These are phyloP conservation scores for Pseudopediastrum boryanum DNA, from an alignment of 139 green algal genomes.

Conservation along the genomic window DNA sequence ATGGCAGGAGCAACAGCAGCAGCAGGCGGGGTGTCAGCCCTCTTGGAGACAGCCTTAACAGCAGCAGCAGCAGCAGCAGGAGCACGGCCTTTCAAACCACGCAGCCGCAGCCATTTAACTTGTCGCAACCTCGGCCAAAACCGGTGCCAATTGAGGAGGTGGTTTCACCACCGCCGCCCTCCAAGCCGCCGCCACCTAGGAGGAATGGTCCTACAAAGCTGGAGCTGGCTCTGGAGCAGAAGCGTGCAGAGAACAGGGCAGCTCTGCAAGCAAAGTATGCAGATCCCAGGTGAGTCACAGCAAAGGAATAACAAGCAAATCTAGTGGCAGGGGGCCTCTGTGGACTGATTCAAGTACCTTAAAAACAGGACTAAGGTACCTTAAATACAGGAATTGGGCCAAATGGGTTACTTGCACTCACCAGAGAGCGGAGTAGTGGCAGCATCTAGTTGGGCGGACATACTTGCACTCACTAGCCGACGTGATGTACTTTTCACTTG, in stretches of 20 bases:
- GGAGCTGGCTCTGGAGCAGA: slow-evolving; percentile 62
- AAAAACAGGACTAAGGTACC: no score
- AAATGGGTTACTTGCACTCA: no score
- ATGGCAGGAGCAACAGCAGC: no score
- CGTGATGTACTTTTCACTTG: no score
- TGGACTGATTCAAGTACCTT: no score
- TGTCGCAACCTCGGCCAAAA: slow-evolving; percentile 64
- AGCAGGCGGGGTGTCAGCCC: background rate
- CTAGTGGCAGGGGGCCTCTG: no score
- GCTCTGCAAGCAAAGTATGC: slow-evolving; percentile 24
- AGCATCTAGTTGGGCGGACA: no score
- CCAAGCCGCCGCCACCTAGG: background rate
- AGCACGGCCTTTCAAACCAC: slow-evolving; percentile 37
- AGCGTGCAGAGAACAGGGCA: slow-evolving; percentile 50
- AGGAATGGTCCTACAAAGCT: slow-evolving; percentile 64
- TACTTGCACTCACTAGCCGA: no score
- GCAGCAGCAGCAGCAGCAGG: slow-evolving; percentile 7
- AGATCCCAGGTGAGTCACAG: background rate
- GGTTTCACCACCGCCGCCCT: slow-evolving; percentile 33
- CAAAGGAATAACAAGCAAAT: background rate
- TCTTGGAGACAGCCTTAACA: background rate
- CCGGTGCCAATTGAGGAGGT: slow-evolving; percentile 61
- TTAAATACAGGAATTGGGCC: no score
- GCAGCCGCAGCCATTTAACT: slow-evolving; percentile 67
- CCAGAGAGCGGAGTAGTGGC: no score